These are phyloP conservation scores for Annona squamosa DNA, from an alignment of 164 flowering plant species.

Conservation along the genomic window DNA sequence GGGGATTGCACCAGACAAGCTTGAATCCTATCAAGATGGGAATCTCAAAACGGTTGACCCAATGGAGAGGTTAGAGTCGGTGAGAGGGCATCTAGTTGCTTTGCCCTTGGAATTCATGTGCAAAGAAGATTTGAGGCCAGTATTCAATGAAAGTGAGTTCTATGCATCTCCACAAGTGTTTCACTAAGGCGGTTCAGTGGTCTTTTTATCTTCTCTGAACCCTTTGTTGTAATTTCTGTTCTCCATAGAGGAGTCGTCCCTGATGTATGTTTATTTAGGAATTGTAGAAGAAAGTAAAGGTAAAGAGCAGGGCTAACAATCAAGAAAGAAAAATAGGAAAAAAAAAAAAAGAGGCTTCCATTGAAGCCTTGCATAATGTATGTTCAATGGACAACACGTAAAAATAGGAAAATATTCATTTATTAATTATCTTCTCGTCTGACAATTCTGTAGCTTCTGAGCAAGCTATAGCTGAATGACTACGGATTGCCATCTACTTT, in stretches of 20 bases:
- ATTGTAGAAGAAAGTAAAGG: background rate
- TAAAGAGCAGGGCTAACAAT: no score
- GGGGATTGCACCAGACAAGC: constrained; percentile 79
- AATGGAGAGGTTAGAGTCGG: constrained; percentile 54
- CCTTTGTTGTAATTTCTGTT: background rate
- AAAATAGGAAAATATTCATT: background rate
- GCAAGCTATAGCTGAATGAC: no score
- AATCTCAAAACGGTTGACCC: constrained; percentile 52
- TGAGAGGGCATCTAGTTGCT: constrained; percentile 84
- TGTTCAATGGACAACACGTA: background rate
- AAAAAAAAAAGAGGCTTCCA: constrained; percentile 3
- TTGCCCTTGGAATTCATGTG: constrained; percentile 89
- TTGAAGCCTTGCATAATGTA: background rate
- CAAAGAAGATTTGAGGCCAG: constrained; percentile 91
- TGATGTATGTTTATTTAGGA: background rate
- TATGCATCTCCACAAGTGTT: constrained; percentile 93
- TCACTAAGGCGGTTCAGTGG: constrained; percentile 28
- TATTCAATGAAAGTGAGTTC: constrained; percentile 87
- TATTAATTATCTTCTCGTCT: no score
- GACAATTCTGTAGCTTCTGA: no score
- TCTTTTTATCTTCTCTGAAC: background rate
- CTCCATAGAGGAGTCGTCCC: background rate
- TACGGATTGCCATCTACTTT: no score
- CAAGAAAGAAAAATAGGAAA: background rate
- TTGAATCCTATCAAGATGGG: constrained; percentile 66